These are phyloP conservation scores for Saccharomycopsis babjevae DNA, from an alignment of 805 yeast species.

Conservation along the genomic window DNA sequence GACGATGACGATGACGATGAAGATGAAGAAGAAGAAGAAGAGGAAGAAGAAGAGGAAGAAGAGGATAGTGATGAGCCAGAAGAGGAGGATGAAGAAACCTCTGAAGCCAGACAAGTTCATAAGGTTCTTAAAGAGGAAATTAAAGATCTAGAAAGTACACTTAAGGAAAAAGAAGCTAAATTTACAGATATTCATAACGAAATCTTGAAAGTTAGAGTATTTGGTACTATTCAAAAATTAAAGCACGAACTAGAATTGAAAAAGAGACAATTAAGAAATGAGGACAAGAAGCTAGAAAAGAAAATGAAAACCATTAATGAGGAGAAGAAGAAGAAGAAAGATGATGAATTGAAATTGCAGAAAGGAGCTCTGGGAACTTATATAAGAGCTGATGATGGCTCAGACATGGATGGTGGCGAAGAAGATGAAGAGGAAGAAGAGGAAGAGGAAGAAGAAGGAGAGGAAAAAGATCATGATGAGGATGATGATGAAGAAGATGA, in stretches of 20 bases:
- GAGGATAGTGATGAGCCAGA: constrained; percentile 44
- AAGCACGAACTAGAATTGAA: constrained; percentile 77
- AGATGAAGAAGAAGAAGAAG: constrained; percentile 38
- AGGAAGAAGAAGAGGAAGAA: constrained; percentile 36
- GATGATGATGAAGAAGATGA: constrained; percentile 27
- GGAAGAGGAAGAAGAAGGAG: constrained; percentile 24
- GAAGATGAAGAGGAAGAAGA: constrained; percentile 29
- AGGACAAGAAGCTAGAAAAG: constrained; percentile 24
- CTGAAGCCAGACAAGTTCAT: constrained; percentile 48
- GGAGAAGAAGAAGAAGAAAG: constrained; percentile 24
- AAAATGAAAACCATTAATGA: constrained; percentile 25
- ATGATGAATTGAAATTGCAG: constrained; percentile 24
- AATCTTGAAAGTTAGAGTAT: constrained; percentile 76
- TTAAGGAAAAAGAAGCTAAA: constrained; percentile 63
- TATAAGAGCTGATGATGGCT: neutral
- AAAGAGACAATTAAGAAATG: constrained; percentile 46
- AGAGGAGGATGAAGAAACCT: constrained; percentile 46
- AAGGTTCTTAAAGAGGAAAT: constrained; percentile 80
- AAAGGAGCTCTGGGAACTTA: constrained; percentile 18
- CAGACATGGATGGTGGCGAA: constrained; percentile 19
- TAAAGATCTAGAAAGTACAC: constrained; percentile 66
- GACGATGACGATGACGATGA: constrained; percentile 28
- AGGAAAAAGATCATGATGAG: constrained; percentile 25
- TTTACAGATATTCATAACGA: constrained; percentile 69
- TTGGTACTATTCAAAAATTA: constrained; percentile 68